Base-by-base conservation (phyloP, 2,329 filamentous ascomycete species). In the Uncinocarpus reesii region DNA sequence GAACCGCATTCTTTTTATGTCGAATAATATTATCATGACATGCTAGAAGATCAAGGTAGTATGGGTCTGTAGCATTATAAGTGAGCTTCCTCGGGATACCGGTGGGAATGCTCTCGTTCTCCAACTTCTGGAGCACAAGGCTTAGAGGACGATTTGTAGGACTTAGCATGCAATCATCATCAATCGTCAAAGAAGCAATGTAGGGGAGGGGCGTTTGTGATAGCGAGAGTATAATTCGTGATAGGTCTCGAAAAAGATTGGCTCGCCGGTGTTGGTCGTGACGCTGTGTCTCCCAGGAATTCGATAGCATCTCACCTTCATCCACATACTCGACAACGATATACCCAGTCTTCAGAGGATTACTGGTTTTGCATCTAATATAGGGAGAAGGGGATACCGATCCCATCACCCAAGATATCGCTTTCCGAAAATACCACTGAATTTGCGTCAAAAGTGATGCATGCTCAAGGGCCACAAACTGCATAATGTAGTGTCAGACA, bases 111-210 rank as follows among this genome's bases (percentile, higher is more conserved):
- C 56, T 53, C 34, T 60, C 58, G 44, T 65, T 68, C 52, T 69
- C 64, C 11, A 65, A 11, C 21, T 54, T 48, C 35, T 63, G 57
- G 10, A 67, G 53, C n/a, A 55, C 55, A 51, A 62, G 56, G 16
- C 56, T 61, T 16, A 68, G 56, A 26, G 67, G 67, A 4, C 64
- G 64, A 54, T 70, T 69, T n/a, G 51, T 52, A 7, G 68, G 56
- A 10, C 31, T 42, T 28, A 69, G 36, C 10, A 55, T 37, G 4
- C 60, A 58, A 15, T 58, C 35, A 1, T 54, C 47, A 49, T 64
- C 57, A 21, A 67, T 48, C 5, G 53, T 60, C 36, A 56, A 56
- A 15, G 64, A 65, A 13, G 62, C 63, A 47, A 68, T 66, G 6
- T 59, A 56, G 18, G 61, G 62, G 5, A 63, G 45, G 34, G 60